A percentile compares a stretch with the other conserved stretches of the same genome.
These are phyloP conservation scores for Ascochyta fabae DNA, from an alignment of 2,329 filamentous ascomycete genomes.

Conservation along the genomic window DNA sequence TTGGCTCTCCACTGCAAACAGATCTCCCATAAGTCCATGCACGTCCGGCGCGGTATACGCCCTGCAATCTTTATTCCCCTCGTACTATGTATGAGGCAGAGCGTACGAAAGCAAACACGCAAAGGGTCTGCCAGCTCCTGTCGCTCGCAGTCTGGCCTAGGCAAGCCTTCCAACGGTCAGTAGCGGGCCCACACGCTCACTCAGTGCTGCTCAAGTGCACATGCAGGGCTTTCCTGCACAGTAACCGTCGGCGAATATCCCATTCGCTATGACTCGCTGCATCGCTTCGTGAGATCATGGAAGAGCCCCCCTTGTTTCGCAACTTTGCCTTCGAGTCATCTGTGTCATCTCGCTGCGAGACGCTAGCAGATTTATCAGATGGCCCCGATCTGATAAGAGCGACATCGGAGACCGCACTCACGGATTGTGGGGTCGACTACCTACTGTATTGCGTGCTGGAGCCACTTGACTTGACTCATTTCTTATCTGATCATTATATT, in stretches of 20 bases:
- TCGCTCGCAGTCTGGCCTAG: background rate
- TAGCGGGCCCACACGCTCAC: slow-evolving; percentile 11
- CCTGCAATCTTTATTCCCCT: background rate
- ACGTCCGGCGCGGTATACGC: too few species aligned
- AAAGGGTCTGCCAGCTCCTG: background rate
- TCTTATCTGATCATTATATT: slow-evolving; percentile 8
- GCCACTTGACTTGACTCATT: slow-evolving; percentile 1
- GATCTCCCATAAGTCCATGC: background rate
- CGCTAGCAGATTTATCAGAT: slow-evolving; percentile 12
- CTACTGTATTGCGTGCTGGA: slow-evolving; percentile 3
- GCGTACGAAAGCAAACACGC: background rate
- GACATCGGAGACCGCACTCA: slow-evolving; percentile 10
- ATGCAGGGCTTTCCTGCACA: background rate
- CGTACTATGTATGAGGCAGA: background rate
- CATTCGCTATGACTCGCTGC: background rate
- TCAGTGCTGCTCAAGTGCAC: background rate
- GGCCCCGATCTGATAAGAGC: slow-evolving; percentile 12
- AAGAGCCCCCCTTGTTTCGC: background rate
- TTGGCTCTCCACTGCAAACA: slow-evolving; percentile 1
- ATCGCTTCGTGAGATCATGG: slow-evolving; percentile 2
- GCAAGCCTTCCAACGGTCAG: slow-evolving; percentile 6
- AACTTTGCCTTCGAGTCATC: background rate
- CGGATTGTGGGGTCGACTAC: slow-evolving; percentile 9
- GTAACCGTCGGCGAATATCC: background rate
- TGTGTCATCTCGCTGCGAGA: too few species aligned